phyloP scores from a whole-genome alignment of 2,329 filamentous ascomycete genomes.

The Trichothecium sympodiale region DNA sequence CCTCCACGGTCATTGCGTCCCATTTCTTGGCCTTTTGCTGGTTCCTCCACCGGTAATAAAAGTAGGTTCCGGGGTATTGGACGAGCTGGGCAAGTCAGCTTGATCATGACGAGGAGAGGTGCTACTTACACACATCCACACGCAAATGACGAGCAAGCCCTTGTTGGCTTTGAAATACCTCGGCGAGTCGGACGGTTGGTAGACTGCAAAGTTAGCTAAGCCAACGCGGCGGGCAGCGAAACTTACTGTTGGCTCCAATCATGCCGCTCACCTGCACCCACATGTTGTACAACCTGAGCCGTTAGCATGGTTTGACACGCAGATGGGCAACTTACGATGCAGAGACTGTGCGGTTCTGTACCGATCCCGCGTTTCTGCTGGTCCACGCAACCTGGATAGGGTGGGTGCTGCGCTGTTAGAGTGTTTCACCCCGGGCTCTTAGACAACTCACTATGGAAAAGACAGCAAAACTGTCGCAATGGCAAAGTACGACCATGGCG shows the following conservation, averaged over 20 bases:
- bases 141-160: constrained; percentile 21
- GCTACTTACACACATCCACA: constrained; percentile 28
- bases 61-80: constrained; percentile 24
- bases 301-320: constrained; percentile 4
- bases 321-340: constrained; percentile 16
- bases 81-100: too few species aligned
- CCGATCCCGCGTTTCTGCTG: constrained; percentile 44
- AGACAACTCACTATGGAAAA: constrained; percentile 34
- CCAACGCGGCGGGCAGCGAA: constrained; percentile 7
- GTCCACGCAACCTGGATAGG: constrained; percentile 49
- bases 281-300: constrained; percentile 41
- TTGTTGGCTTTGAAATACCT: constrained; percentile 27
- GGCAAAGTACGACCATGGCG: constrained; percentile 36
- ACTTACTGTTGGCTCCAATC: constrained; percentile 24
- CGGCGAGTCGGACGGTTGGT: constrained; percentile 21
- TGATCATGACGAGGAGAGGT: too few species aligned
- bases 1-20: constrained; percentile 25
- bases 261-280: constrained; percentile 26
- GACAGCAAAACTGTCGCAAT: constrained; percentile 36
- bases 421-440: not conserved
- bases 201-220: constrained; percentile 13
- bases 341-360: constrained; percentile 44
- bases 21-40: constrained; percentile 23
- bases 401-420: constrained; percentile 21
- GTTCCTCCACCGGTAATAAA: constrained; percentile 27